Evolutionary conservation across 148 eudicot genomes (phyloP).

Genomic region (Arbutus unedo): DNA sequence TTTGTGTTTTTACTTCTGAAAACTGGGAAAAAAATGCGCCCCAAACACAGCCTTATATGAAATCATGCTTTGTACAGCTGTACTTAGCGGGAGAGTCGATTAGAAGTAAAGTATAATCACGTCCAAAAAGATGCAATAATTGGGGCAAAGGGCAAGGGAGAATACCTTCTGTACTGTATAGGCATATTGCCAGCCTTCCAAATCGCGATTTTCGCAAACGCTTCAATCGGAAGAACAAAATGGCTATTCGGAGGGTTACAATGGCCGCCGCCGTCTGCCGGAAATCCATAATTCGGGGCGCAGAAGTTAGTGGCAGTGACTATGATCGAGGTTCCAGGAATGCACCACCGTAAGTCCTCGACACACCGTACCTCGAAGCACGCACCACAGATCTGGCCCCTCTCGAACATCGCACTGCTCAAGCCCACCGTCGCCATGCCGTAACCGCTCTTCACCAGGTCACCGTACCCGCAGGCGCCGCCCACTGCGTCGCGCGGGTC

Average conservation of each 20-base stretch:
- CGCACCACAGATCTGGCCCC: slow-evolving; percentile 89
- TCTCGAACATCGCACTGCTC: slow-evolving; percentile 58
- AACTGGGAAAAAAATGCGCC: too few species aligned
- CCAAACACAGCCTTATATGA: too few species aligned
- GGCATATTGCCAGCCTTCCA: slow-evolving; percentile 97
- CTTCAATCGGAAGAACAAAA: slow-evolving; percentile 85
- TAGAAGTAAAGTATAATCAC: background rate
- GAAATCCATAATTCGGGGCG: slow-evolving; percentile 72
- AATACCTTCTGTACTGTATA: slow-evolving; percentile 74
- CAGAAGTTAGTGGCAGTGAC: slow-evolving; percentile 88
- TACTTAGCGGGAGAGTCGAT: background rate
- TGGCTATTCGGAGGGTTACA: slow-evolving; percentile 82
- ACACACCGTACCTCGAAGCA: slow-evolving; percentile 83
- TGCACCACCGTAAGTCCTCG: slow-evolving; percentile 75
- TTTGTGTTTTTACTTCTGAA: too few species aligned
- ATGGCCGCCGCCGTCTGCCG: slow-evolving; percentile 61
- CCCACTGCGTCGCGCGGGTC: slow-evolving; percentile 77
- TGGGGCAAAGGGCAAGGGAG: background rate
- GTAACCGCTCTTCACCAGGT: slow-evolving; percentile 60
- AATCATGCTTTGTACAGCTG: background rate
- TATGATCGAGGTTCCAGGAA: slow-evolving; percentile 80
- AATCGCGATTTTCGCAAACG: slow-evolving; percentile 91
- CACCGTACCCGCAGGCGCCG: slow-evolving; percentile 90
- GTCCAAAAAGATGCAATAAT: background rate
- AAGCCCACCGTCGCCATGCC: slow-evolving; percentile 83